Conservation (phyloP, 1,284 basidiomycete species). For the Trichosporon sp. region DNA sequence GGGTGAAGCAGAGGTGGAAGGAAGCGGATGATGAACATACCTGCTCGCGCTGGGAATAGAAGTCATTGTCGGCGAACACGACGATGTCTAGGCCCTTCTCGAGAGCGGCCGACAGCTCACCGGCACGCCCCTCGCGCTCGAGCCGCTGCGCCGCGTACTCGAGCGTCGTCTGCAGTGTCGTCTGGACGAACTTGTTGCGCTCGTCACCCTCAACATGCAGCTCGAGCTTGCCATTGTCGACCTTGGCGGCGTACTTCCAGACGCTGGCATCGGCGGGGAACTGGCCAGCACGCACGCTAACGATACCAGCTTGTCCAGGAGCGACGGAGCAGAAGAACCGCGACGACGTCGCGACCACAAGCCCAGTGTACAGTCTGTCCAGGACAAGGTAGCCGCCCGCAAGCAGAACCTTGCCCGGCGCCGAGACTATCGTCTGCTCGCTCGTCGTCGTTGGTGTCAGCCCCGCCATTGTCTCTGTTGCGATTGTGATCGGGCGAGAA, state of each 20-base stretch:
- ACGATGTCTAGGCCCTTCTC: conserved; percentile 65
- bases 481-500: conserved; percentile 9
- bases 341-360: conserved; percentile 86
- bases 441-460: not conserved
- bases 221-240: conserved; percentile 23
- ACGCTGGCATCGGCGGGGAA: conserved; percentile 67
- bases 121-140: conserved; percentile 62
- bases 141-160: conserved; percentile 61
- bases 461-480: not conserved
- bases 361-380: conserved; percentile 76
- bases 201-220: conserved; percentile 31
- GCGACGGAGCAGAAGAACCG: conserved; percentile 77
- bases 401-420: conserved; percentile 92
- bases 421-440: conserved; percentile 67
- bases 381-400: conserved; percentile 94
- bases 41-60: conserved; percentile 90
- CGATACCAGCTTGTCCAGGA: conserved; percentile 36
- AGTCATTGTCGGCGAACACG: conserved; percentile 93
- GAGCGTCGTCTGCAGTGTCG: conserved; percentile 78
- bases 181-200: conserved; percentile 87
- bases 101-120: conserved; percentile 54
- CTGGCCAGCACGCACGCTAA: conserved; percentile 86
- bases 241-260: conserved; percentile 71
- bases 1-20: too few relatives aligned
- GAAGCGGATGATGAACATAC: conserved; percentile 56